Evolutionary conservation across 1,284 basidiomycete species (phyloP).

Genomic region (Psilocybe mexicana): DNA sequence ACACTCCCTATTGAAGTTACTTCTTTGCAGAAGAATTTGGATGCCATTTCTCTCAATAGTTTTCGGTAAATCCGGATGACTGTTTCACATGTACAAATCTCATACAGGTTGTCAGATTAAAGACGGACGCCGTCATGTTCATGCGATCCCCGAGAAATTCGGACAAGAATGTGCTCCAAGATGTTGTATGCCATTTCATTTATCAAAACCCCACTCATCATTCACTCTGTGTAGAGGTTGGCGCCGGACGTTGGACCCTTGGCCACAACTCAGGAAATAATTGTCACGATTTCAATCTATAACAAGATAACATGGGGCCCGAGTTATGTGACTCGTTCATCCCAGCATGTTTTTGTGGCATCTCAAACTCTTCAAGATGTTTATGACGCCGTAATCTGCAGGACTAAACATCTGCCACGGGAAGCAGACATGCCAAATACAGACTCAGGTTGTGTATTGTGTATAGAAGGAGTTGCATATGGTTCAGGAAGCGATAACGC

Average conservation of each 20-base stretch:
- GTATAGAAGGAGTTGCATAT: constrained; percentile 60
- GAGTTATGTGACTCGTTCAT: constrained; percentile 58
- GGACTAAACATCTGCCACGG: constrained; percentile 53
- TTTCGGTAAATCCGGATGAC: constrained; percentile 50
- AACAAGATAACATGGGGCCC: constrained; percentile 62
- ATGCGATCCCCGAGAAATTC: constrained; percentile 62
- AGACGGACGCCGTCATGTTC: constrained; percentile 55
- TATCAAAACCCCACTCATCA: background rate
- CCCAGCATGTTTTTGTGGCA: constrained; percentile 68
- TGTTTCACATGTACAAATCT: background rate
- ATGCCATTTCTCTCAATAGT: constrained; percentile 49
- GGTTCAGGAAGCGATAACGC: constrained; percentile 47
- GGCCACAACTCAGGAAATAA: constrained; percentile 36
- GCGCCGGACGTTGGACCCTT: constrained; percentile 22
- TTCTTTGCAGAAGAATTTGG: constrained; percentile 49
- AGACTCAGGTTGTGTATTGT: constrained; percentile 48
- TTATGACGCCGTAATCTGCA: constrained; percentile 60
- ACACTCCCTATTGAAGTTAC: constrained; percentile 43
- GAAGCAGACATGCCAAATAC: constrained; percentile 31
- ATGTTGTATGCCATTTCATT: constrained; percentile 38
- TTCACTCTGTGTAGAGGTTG: constrained; percentile 32
- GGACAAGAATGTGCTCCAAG: constrained; percentile 60
- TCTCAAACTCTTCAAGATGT: constrained; percentile 73
- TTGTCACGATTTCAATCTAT: constrained; percentile 61
- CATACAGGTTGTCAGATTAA: constrained; percentile 40